These are phyloP conservation scores for Striga asiatica DNA, from an alignment of 257 asterid genomes.

Conservation along the genomic window DNA sequence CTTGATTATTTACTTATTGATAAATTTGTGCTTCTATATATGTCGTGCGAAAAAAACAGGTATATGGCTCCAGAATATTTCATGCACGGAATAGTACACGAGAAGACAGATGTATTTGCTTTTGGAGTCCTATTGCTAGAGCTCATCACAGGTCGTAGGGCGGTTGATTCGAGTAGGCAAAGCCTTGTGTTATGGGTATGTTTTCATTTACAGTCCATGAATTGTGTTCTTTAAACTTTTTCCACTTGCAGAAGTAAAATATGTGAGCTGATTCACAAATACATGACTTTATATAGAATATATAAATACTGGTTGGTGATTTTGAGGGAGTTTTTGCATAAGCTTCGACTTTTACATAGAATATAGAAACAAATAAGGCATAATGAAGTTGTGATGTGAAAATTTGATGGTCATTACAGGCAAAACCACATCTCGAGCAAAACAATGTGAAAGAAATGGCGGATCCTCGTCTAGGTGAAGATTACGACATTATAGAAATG, in stretches of 20 bases:
- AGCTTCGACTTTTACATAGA: neutral
- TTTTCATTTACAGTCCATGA: neutral
- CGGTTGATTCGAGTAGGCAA: conserved; percentile 71
- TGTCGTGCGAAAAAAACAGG: conserved; percentile 21
- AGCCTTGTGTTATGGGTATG: conserved; percentile 99
- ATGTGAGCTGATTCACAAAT: too few relatives aligned
- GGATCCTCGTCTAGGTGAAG: conserved; percentile 62
- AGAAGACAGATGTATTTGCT: conserved; percentile 90
- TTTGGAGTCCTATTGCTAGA: conserved; percentile 83
- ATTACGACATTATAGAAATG: conserved; percentile 48
- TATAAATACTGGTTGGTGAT: neutral
- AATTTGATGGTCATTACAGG: conserved; percentile 32
- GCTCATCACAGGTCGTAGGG: conserved; percentile 88
- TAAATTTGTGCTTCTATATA: neutral
- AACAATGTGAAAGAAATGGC: conserved; percentile 50
- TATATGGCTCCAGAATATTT: conserved; percentile 98
- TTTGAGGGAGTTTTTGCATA: neutral
- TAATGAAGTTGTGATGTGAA: neutral
- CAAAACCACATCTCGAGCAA: conserved; percentile 74
- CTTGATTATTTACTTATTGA: too few relatives aligned
- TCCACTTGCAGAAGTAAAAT: too few relatives aligned
- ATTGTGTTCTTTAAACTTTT: neutral
- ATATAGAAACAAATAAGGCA: too few relatives aligned
- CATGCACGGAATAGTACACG: conserved; percentile 88
- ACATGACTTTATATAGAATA: too few relatives aligned